Conservation (phyloP, 1,139 yeast species). For the Kurtzmaniella quercitrusa region DNA sequence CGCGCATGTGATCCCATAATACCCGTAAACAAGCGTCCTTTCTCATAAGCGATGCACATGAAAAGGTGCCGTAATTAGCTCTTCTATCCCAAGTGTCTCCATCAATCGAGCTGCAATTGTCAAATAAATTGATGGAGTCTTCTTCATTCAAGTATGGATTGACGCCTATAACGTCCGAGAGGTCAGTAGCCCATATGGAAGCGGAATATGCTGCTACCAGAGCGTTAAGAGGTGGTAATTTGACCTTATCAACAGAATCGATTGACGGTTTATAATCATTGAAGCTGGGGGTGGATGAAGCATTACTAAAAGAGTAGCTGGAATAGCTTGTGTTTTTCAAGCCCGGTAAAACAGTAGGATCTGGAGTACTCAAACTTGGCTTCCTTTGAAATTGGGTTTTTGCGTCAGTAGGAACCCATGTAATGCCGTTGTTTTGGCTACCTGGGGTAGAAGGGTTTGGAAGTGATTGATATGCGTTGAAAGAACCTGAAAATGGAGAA, state of each 20-base stretch:
- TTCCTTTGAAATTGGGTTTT: background rate
- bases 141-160: slow-evolving; percentile 22
- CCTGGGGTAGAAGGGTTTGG: background rate
- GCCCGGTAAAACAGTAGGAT: background rate
- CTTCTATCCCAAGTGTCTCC: slow-evolving; percentile 29
- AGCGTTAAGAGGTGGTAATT: slow-evolving; percentile 1
- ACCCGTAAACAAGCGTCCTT: slow-evolving; percentile 42
- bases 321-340: background rate
- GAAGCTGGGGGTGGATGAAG: background rate
- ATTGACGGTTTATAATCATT: background rate
- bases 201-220: background rate
- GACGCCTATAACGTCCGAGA: slow-evolving; percentile 11
- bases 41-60: slow-evolving; percentile 45
- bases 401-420: background rate
- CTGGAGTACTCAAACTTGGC: background rate
- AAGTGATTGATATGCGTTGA: background rate
- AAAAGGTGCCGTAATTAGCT: slow-evolving; percentile 45
- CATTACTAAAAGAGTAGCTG: background rate
- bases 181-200: slow-evolving; percentile 3
- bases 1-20: slow-evolving; percentile 28
- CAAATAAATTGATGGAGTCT: slow-evolving; percentile 38
- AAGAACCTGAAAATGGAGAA: background rate
- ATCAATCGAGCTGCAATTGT: slow-evolving; percentile 38
- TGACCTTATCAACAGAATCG: background rate
- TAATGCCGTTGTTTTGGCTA: background rate